Evolutionary conservation across 2,329 filamentous ascomycete genomes (phyloP).

Genomic region (Fusarium odoratissimum): DNA sequence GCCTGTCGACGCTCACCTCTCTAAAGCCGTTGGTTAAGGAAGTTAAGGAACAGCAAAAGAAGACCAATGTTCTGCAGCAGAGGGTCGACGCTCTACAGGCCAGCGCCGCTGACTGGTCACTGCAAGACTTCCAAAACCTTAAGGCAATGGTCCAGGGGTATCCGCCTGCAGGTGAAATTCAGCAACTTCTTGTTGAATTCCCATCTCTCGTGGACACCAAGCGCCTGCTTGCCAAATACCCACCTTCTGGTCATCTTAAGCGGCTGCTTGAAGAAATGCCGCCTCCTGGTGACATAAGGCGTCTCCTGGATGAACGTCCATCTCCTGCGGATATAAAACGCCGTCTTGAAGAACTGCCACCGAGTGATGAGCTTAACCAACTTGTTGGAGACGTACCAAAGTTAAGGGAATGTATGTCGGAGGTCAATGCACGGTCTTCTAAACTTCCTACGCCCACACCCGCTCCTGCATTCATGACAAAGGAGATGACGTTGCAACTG

Average conservation of each 20-base stretch:
- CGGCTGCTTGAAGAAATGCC: background rate
- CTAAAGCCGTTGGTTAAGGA: background rate
- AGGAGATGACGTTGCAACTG: conserved; percentile 20
- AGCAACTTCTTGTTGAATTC: background rate
- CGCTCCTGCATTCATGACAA: background rate
- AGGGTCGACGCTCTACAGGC: conserved; percentile 2
- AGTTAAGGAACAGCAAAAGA: conserved; percentile 17
- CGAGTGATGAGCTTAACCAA: conserved; percentile 2
- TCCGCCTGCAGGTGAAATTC: background rate
- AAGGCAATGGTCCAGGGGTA: background rate
- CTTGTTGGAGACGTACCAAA: conserved; percentile 10
- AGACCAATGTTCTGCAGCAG: background rate
- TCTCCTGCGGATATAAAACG: background rate
- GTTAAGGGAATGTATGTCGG: conserved; percentile 4
- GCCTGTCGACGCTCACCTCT: conserved; percentile 1
- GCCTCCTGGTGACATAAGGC: background rate
- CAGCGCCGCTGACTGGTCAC: background rate
- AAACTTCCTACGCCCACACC: background rate
- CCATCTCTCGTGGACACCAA: background rate
- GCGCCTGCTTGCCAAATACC: background rate
- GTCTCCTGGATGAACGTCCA: conserved; percentile 1
- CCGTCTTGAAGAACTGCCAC: conserved; percentile 18
- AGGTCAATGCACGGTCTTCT: background rate
- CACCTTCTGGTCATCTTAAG: background rate
- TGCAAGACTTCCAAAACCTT: conserved; percentile 10